A percentile compares a stretch with the other conserved stretches of the same genome.
Conservation (phyloP, 148 eudicot species). For the Cornus florida region DNA sequence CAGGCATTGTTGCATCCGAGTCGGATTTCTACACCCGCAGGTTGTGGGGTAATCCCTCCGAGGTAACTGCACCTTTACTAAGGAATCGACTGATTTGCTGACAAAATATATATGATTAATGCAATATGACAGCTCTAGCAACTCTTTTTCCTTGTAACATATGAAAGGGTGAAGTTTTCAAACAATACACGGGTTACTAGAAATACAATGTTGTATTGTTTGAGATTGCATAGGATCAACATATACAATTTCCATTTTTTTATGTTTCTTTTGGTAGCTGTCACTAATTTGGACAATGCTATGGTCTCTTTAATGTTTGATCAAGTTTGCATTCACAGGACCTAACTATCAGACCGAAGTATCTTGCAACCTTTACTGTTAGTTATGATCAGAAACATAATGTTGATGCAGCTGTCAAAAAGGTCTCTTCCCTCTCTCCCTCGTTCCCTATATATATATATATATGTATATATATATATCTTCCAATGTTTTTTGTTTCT, state of each 20-base stretch:
- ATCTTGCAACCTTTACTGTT: slow-evolving; percentile 81
- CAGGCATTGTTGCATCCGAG: slow-evolving; percentile 28
- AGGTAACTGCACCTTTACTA: background rate
- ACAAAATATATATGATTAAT: too few species aligned
- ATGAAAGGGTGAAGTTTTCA: background rate
- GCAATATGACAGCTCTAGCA: background rate
- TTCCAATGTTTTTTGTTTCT: background rate
- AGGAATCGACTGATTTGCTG: too few species aligned
- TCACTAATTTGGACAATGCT: background rate
- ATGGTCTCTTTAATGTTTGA: too few species aligned
- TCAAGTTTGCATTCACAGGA: slow-evolving; percentile 58
- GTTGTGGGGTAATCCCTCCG: slow-evolving; percentile 30
- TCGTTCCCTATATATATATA: background rate
- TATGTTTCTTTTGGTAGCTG: background rate
- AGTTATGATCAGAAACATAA: slow-evolving; percentile 58
- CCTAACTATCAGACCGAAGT: slow-evolving; percentile 50
- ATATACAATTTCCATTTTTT: too few species aligned
- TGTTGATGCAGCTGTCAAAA: slow-evolving; percentile 65
- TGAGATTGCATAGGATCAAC: background rate
- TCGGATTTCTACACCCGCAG: slow-evolving; percentile 34
- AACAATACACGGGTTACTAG: background rate
- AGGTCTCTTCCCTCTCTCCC: slow-evolving; percentile 37
- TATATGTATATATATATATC: background rate
- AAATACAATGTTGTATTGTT: background rate
- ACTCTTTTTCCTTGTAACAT: background rate